Percentiles rank a stretch among this genome's conserved stretches.
phyloP scores from a whole-genome alignment of 1,284 basidiomycete genomes.

The Malassezia furfur region DNA sequence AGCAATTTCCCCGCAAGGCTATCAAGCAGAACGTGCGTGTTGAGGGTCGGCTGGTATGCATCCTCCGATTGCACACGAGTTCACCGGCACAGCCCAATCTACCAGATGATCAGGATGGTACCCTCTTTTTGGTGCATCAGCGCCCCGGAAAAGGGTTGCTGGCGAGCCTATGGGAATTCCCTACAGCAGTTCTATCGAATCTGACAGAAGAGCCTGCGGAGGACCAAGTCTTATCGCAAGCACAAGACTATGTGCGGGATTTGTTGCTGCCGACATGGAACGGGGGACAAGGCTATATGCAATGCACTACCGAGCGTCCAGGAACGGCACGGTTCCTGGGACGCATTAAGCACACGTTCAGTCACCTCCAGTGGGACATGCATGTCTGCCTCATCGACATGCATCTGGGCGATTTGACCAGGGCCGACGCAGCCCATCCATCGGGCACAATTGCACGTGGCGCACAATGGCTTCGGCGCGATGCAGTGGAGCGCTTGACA shows the following conservation, averaged over 20 bases:
- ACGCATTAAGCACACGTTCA: slow-evolving; percentile 11
- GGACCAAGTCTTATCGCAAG: background rate
- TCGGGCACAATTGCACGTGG: background rate
- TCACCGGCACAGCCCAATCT: background rate
- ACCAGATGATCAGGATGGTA: background rate
- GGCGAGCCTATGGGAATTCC: slow-evolving; percentile 44
- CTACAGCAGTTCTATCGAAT: slow-evolving; percentile 14
- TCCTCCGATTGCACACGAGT: slow-evolving; percentile 50
- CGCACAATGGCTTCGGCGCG: background rate
- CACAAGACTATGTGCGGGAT: background rate
- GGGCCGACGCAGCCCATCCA: background rate
- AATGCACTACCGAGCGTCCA: too few relatives aligned
- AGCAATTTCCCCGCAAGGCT: slow-evolving; percentile 78
- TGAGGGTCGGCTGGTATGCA: slow-evolving; percentile 74
- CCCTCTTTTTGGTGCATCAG: slow-evolving; percentile 22
- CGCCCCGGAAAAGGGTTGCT: slow-evolving; percentile 54
- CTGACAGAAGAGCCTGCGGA: background rate
- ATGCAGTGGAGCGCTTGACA: background rate
- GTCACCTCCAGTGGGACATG: slow-evolving; percentile 16
- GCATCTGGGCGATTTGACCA: background rate
- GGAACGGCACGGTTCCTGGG: background rate
- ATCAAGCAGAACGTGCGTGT: slow-evolving; percentile 72
- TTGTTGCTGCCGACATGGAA: background rate
- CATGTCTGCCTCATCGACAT: slow-evolving; percentile 8
- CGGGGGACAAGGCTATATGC: too few relatives aligned